Conservation (phyloP, 1,284 basidiomycete species). For the Pisolithus thermaeus region DNA sequence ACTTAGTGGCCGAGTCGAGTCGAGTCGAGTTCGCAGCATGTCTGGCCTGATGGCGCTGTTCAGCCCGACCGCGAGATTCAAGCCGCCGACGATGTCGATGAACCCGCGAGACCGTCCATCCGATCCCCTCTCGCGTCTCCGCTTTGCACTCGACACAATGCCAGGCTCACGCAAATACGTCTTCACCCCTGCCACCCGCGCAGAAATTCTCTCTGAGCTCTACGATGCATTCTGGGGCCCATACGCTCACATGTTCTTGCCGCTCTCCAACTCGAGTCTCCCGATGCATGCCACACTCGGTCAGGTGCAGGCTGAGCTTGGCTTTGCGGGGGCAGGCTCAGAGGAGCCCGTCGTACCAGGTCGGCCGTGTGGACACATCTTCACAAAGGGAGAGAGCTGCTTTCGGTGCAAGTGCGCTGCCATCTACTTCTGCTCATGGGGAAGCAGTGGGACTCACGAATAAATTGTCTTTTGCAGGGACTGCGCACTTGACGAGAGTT, state of each 20-base stretch:
- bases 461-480: conserved; percentile 48
- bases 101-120: conserved; percentile 45
- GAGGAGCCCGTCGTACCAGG: conserved; percentile 57
- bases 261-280: conserved; percentile 53
- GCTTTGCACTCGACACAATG: conserved; percentile 73
- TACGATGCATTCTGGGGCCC: conserved; percentile 77
- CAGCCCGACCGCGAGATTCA: conserved; percentile 33
- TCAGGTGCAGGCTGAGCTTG: conserved; percentile 56
- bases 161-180: conserved; percentile 69
- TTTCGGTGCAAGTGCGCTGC: conserved; percentile 83
- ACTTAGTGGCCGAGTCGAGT: too few species aligned
- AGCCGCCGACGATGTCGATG: conserved; percentile 46
- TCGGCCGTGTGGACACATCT: conserved; percentile 69
- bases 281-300: conserved; percentile 57
- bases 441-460: neutral
- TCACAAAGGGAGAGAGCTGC: conserved; percentile 81
- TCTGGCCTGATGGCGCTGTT: conserved; percentile 44
- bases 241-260: conserved; percentile 64
- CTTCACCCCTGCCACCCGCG: conserved; percentile 64
- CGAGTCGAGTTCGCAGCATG: conserved; percentile 23
- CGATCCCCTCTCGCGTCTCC: conserved; percentile 63
- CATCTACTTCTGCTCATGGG: neutral
- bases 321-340: conserved; percentile 50
- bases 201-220: conserved; percentile 72
- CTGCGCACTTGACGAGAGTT: conserved; percentile 83